Base-by-base conservation (phyloP, 176 grass and related monocot species). In the Poa annua region DNA sequence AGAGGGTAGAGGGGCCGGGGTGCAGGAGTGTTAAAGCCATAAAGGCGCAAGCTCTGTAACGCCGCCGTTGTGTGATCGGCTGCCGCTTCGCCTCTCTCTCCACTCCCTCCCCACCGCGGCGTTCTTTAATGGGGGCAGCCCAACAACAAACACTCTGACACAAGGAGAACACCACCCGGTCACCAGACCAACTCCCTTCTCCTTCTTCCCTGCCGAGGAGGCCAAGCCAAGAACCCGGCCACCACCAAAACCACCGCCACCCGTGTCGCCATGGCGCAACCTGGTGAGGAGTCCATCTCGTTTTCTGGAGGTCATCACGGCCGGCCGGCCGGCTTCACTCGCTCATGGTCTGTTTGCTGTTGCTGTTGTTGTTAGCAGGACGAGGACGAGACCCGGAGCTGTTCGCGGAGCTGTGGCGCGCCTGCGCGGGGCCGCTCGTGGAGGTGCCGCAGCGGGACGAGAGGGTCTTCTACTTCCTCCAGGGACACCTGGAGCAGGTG, bases 401-500 rank as follows among this genome's bases (percentile, higher is more conserved):
- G 77, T 85, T 88, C 70, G 85, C 76, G 21, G 93, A 96, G 85
- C 91, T 96, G 68, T 99, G 96, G 96, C 80, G 89, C 54, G 91
- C 91, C 62, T 99, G 96, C 79, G 96, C 93, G 3, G 96, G 96
- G 66, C 96, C 96, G 68, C 89, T 99, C 10, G 93, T 99, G 80
- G 91, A 95, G 63, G 80, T 99, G 60, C 93, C 93, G 76, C 91
- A 88, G 75, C 44, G 26, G 19, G 51, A 57, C 52, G 93, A 99
- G 85, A 88, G 83, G 76, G 96, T 99, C 34, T 94, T 92, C 73
- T 99, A 99, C 91, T 99, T 99, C 83, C 91, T 92, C 45, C 96
- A 99, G 92, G 96, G 96, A 20, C 96, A 99, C 81, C 92, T 99
- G 20, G 96, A 99, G 82, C 96, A 97, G 91, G 94, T 92, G 74